Conservation (phyloP, 192 early-diverging fungal genomes). For the Endogone sp. region DNA sequence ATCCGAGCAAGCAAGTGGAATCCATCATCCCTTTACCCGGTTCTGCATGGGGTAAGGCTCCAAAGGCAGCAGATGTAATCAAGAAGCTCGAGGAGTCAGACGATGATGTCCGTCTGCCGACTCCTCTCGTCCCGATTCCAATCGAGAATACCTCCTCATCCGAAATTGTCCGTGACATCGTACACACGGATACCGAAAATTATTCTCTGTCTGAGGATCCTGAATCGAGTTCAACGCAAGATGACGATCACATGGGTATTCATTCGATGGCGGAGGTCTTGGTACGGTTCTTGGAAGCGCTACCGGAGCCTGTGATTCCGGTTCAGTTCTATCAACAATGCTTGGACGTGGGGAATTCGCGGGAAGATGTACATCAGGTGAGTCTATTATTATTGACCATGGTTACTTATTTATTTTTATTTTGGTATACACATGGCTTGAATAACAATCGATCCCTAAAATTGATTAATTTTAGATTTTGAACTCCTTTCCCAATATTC, state of each 20-base stretch:
- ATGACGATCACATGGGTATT: constrained; percentile 41
- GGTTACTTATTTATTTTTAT: constrained; percentile 7
- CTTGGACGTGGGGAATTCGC: constrained; percentile 49
- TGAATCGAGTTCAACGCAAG: neutral
- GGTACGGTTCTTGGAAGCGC: constrained; percentile 62
- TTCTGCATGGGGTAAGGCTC: neutral
- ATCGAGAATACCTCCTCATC: constrained; percentile 15
- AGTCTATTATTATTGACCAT: neutral
- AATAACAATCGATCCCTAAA: too few species aligned
- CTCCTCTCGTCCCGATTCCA: constrained; percentile 16
- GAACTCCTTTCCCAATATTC: constrained; percentile 55
- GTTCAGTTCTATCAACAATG: constrained; percentile 55
- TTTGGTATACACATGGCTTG: too few species aligned
- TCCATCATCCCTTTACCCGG: neutral
- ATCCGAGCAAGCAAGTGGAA: neutral
- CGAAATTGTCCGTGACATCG: constrained; percentile 11
- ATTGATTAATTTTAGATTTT: constrained; percentile 44
- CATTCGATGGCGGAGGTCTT: constrained; percentile 71
- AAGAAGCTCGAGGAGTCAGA: constrained; percentile 26
- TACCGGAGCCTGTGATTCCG: constrained; percentile 75
- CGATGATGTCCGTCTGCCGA: constrained; percentile 19
- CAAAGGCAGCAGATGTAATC: constrained; percentile 12
- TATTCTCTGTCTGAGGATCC: constrained; percentile 35
- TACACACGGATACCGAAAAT: constrained; percentile 20
- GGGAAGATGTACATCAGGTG: constrained; percentile 32